Evolutionary conservation across 352 stramenopile genomes (phyloP), one percentile per base, ranked within the genome.

Genomic region (Phytophthora niederhauseri): DNA sequence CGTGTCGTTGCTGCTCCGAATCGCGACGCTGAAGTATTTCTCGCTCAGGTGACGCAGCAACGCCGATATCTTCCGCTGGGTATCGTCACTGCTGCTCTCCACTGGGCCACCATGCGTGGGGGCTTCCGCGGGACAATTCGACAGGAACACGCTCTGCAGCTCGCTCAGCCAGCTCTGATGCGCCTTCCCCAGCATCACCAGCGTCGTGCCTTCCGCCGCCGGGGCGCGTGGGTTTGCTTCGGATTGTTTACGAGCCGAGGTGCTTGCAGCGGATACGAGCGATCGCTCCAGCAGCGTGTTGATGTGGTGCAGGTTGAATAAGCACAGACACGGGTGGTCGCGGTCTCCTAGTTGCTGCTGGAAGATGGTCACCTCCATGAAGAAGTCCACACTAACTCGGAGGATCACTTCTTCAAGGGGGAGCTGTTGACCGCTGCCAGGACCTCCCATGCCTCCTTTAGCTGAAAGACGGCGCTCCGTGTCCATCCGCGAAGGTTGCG

Each of bases 1-100:
- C 0, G 41, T 41, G 4, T 85, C 81, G 4, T 72, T 51, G 36
- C 22, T 64, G 6, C 48, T 67, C 1, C 72, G 70, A 2, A 85
- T 61, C 15, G 81, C 71, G 3, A 87, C 83, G 28, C 83, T 92
- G 46, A 92, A 92, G 57, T 92, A 85, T 50, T 92, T 92, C 36
- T 92, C 83, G 9, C 81, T 85, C 2, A 82, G 52, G 22, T 75
- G 61, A 5, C 67, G 78, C 17, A 87, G 20, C 46, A 73, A 31
- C 5, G 11, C 45, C 64, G 66, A 78, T 4, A 83, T 20, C 50
- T 81, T 82, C 28, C 75, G 77, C 19, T 75, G 74, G 0, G 60
- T 54, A 7, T 69, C 36, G 0, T 82, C 68, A 30, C 43, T 30
- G 15, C 43, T 54, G 0, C 14, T 12, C 41, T 12, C 19, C 38